These are phyloP conservation scores for Scalesia atractyloides DNA, from an alignment of 129 eudicot species.

Conservation along the genomic window DNA sequence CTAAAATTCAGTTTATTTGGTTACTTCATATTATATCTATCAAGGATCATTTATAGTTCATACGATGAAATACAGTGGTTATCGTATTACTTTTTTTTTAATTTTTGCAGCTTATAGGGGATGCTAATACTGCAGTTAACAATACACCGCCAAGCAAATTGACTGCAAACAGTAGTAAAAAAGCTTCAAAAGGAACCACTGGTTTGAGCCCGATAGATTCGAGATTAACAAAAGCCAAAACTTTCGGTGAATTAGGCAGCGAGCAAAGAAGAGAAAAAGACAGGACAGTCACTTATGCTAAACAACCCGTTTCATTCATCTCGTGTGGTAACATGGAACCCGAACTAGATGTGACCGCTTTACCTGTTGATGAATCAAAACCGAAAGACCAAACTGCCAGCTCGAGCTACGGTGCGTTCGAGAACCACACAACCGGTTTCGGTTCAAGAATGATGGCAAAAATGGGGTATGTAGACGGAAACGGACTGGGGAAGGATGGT, in stretches of 20 bases:
- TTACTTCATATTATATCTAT: background rate
- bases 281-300: conserved; percentile 53
- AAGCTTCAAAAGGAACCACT: conserved; percentile 37
- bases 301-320: conserved; percentile 77
- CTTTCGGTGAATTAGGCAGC: conserved; percentile 40
- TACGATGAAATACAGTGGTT: background rate
- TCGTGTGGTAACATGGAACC: conserved; percentile 71
- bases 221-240: conserved; percentile 27
- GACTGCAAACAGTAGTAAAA: conserved; percentile 36
- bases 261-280: conserved; percentile 43
- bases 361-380: conserved; percentile 23
- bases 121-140: conserved; percentile 50
- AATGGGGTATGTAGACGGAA: conserved; percentile 87
- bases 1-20: background rate
- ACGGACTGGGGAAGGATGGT: conserved; percentile 79
- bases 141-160: conserved; percentile 30
- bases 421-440: conserved; percentile 89
- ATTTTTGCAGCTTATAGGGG: conserved; percentile 67
- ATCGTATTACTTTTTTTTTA: background rate
- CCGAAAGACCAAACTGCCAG: conserved; percentile 36
- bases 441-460: conserved; percentile 96
- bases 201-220: conserved; percentile 37
- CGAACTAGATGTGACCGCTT: conserved; percentile 32
- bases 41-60: background rate
- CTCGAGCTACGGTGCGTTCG: conserved; percentile 70